These are phyloP conservation scores for Cryptosporidium xiaoi DNA, from an alignment of 169 alveolate species.

Conservation along the genomic window DNA sequence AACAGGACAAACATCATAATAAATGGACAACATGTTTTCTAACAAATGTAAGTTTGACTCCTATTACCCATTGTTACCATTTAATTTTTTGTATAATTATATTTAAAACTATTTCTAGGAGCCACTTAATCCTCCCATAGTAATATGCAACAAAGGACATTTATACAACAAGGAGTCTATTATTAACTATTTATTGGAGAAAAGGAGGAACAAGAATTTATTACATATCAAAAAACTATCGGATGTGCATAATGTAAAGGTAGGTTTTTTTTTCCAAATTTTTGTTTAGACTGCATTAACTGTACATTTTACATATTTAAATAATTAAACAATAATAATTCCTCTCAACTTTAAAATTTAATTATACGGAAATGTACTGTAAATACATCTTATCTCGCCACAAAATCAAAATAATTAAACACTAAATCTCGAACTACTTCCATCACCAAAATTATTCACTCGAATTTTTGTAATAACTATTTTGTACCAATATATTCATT, in stretches of 20 bases:
- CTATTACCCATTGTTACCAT: background rate
- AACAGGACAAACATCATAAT: constrained; percentile 76
- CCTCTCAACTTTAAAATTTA: background rate
- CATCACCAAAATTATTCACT: too few relatives aligned
- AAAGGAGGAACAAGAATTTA: constrained; percentile 78
- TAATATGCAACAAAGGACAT: constrained; percentile 84
- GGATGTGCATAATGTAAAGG: constrained; percentile 40
- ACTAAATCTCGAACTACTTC: too few relatives aligned
- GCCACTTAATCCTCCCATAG: constrained; percentile 84
- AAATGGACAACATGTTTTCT: constrained; percentile 83
- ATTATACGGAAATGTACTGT: background rate
- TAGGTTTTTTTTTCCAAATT: background rate
- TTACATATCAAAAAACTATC: constrained; percentile 78
- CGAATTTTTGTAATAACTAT: too few relatives aligned
- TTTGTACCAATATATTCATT: too few relatives aligned
- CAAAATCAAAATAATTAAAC: too few relatives aligned
- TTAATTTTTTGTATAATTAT: background rate
- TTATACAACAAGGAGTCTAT: constrained; percentile 86
- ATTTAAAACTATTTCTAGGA: constrained; percentile 76
- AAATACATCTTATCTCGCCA: background rate
- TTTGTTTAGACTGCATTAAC: background rate
- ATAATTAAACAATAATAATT: too few relatives aligned
- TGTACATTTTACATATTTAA: too few relatives aligned
- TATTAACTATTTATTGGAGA: constrained; percentile 78
- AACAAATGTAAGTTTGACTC: constrained; percentile 81